Evolutionary conservation across 768 basidiomycete genomes (phyloP).

Genomic region (Trichaptum fuscoviolaceum): DNA sequence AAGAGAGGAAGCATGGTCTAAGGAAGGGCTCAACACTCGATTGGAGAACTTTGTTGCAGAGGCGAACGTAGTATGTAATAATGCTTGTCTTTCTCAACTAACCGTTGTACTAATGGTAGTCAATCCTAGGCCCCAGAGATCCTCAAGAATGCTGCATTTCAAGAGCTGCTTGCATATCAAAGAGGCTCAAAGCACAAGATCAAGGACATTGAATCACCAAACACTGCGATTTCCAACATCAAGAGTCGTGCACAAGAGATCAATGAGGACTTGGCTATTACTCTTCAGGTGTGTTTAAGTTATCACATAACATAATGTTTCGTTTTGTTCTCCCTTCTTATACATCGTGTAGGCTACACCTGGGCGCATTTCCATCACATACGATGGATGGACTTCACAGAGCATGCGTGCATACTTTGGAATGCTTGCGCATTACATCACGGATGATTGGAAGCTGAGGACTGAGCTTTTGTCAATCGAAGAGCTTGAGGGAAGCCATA

Average conservation of each 20-base stretch:
- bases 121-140: not conserved
- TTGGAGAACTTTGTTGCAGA: not conserved
- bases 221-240: not conserved
- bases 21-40: not conserved
- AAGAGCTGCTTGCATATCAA: not conserved
- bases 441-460: not conserved
- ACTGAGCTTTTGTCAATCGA: not conserved
- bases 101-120: no score
- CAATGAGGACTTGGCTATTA: not conserved
- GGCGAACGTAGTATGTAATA: not conserved
- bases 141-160: not conserved
- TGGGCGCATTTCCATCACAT: not conserved
- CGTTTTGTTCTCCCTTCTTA: not conserved
- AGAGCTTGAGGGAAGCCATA: not conserved
- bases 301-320: no score
- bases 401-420: conserved; percentile 1
- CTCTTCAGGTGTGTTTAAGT: not conserved
- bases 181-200: not conserved
- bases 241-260: not conserved
- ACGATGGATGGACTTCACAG: conserved; percentile 1
- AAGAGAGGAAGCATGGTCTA: not conserved
- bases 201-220: not conserved
- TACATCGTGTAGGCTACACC: not conserved
- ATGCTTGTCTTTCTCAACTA: no score
- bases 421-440: not conserved